Percentiles rank a stretch among this genome's conserved stretches.
Conservation (phyloP, 345 rosid species). For the Garcia nutans region DNA sequence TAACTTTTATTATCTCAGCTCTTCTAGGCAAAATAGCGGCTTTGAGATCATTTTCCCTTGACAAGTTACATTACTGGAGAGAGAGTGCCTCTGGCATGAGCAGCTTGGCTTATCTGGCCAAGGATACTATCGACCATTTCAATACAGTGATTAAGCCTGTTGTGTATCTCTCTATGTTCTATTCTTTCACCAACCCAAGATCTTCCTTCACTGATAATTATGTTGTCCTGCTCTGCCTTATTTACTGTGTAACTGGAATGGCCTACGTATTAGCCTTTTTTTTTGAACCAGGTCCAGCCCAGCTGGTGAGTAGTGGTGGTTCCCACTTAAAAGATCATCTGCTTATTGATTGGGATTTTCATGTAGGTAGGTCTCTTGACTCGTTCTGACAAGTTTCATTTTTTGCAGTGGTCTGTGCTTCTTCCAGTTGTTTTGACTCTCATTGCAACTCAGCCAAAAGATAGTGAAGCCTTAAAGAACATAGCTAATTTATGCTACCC, state of each 20-base stretch:
- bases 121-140: constrained; percentile 82
- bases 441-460: constrained; percentile 54
- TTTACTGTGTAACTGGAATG: constrained; percentile 92
- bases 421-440: constrained; percentile 96
- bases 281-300: constrained; percentile 78
- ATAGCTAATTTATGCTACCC: constrained; percentile 71
- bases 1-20: constrained; percentile 47
- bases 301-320: constrained; percentile 62
- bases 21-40: constrained; percentile 92
- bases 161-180: constrained; percentile 90
- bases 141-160: constrained; percentile 79
- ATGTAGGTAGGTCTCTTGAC: neutral
- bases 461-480: constrained; percentile 35
- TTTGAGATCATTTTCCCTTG: constrained; percentile 82
- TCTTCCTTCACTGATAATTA: constrained; percentile 79
- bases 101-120: constrained; percentile 86
- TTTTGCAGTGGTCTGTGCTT: constrained; percentile 86
- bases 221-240: constrained; percentile 72
- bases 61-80: constrained; percentile 91
- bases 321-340: neutral
- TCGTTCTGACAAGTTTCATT: constrained; percentile 17
- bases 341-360: neutral
- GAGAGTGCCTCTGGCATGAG: constrained; percentile 95
- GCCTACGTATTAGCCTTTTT: constrained; percentile 86
- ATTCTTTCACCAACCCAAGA: constrained; percentile 86